phyloP scores from a whole-genome alignment of 768 basidiomycete species.

The Clavulina sp. region DNA sequence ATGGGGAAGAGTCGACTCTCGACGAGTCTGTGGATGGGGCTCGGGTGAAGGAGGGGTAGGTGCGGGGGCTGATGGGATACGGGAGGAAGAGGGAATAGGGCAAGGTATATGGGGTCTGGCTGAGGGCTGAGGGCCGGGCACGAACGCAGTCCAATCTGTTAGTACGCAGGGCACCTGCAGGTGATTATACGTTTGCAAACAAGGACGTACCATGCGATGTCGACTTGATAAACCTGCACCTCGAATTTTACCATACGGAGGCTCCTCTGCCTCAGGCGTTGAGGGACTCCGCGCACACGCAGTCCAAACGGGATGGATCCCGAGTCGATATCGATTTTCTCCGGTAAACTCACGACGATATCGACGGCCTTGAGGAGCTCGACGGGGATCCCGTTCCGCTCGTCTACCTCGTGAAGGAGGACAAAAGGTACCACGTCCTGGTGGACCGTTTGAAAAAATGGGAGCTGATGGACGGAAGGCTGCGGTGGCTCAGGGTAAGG shows the following conservation, averaged over 20 bases:
- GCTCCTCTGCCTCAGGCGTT: slow-evolving; percentile 31
- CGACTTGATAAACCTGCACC: slow-evolving; percentile 43
- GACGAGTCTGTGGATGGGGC: slow-evolving; percentile 32
- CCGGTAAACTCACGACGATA: slow-evolving; percentile 45
- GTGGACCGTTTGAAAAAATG: no score
- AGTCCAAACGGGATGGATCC: slow-evolving; percentile 35
- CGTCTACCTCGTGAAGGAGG: not conserved
- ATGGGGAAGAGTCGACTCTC: slow-evolving; percentile 33
- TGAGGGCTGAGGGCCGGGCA: slow-evolving; percentile 31
- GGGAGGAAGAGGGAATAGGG: slow-evolving; percentile 40
- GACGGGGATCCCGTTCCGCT: slow-evolving; percentile 24
- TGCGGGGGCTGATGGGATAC: slow-evolving; percentile 44
- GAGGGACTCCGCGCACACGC: slow-evolving; percentile 33
- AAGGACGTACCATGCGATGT: slow-evolving; percentile 52
- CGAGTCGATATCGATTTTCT: slow-evolving; percentile 30
- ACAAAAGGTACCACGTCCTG: slow-evolving; percentile 28
- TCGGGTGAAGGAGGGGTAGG: slow-evolving; percentile 35
- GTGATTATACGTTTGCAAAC: no score
- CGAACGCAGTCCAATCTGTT: no score
- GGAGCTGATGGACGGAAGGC: no score
- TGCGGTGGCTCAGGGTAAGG: slow-evolving; percentile 14
- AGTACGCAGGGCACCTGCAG: no score
- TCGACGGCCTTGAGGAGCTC: slow-evolving; percentile 45
- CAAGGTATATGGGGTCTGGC: slow-evolving; percentile 23
- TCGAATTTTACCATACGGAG: slow-evolving; percentile 40